Evolutionary conservation across 2,329 filamentous ascomycete genomes (phyloP).

Genomic region (Aspergillus neotritici): DNA sequence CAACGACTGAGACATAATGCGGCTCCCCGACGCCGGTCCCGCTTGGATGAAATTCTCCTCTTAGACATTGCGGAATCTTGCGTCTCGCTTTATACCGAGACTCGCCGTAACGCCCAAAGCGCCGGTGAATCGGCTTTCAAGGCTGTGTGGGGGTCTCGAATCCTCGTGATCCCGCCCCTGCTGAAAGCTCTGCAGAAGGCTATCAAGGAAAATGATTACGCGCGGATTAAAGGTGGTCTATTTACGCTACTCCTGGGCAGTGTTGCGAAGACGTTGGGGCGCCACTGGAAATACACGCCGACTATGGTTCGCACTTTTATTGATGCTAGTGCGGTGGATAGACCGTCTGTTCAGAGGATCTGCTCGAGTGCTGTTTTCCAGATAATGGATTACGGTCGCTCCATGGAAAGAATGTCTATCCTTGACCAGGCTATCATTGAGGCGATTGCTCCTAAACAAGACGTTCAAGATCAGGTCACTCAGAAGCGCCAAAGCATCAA

Average conservation of each 20-base stretch:
- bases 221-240: slow-evolving; percentile 89
- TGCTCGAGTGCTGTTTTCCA: slow-evolving; percentile 76
- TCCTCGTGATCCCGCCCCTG: slow-evolving; percentile 83
- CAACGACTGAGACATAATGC: slow-evolving; percentile 93
- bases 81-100: slow-evolving; percentile 88
- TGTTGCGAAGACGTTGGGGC: slow-evolving; percentile 76
- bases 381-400: slow-evolving; percentile 85
- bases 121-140: slow-evolving; percentile 92
- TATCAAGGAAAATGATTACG: slow-evolving; percentile 73
- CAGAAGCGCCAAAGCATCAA: slow-evolving; percentile 69
- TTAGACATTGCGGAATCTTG: slow-evolving; percentile 85
- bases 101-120: slow-evolving; percentile 86
- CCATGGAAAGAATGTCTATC: slow-evolving; percentile 79
- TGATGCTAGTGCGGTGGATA: slow-evolving; percentile 81
- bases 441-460: slow-evolving; percentile 62
- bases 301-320: slow-evolving; percentile 87
- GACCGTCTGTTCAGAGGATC: slow-evolving; percentile 87
- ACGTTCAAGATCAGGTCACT: slow-evolving; percentile 51
- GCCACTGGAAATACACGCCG: slow-evolving; percentile 93
- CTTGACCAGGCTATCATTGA: slow-evolving; percentile 66
- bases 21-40: slow-evolving; percentile 76
- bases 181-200: slow-evolving; percentile 72
- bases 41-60: slow-evolving; percentile 79
- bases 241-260: slow-evolving; percentile 88
- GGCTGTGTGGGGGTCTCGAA: slow-evolving; percentile 78